A percentile compares a stretch with the other conserved stretches of the same genome.
Conservation (phyloP, 306 rosid species). For the Citrullus mucosospermus region DNA sequence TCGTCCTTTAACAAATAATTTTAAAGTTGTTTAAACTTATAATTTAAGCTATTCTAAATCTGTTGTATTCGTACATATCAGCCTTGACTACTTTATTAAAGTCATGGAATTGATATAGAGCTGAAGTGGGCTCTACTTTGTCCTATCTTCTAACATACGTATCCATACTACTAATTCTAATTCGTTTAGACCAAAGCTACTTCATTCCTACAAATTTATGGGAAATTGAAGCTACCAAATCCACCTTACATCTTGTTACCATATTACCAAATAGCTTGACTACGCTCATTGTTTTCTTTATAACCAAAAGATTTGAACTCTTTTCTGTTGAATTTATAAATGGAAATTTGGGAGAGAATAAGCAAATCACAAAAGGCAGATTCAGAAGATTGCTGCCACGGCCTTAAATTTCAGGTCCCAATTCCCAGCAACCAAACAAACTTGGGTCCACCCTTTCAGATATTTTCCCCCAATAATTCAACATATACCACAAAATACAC, state of each 20-base stretch:
- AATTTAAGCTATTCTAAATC: no score
- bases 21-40: no score
- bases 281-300: neutral
- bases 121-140: no score
- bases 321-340: neutral
- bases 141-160: no score
- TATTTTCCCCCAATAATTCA: neutral
- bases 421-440: neutral
- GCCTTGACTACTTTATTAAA: no score
- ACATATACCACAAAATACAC: neutral
- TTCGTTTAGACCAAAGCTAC: neutral
- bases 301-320: neutral
- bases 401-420: neutral
- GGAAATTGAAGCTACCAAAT: neutral
- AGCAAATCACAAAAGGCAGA: no score
- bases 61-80: no score
- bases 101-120: no score
- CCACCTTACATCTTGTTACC: neutral
- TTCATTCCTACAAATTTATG: neutral
- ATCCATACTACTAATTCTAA: no score
- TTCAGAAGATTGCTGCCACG: no score
- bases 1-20: no score
- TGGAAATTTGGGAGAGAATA: neutral
- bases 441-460: slow-evolving; percentile 1
- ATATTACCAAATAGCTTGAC: neutral